Conservation (phyloP, 768 basidiomycete species). For the Lenzites betulinus region DNA sequence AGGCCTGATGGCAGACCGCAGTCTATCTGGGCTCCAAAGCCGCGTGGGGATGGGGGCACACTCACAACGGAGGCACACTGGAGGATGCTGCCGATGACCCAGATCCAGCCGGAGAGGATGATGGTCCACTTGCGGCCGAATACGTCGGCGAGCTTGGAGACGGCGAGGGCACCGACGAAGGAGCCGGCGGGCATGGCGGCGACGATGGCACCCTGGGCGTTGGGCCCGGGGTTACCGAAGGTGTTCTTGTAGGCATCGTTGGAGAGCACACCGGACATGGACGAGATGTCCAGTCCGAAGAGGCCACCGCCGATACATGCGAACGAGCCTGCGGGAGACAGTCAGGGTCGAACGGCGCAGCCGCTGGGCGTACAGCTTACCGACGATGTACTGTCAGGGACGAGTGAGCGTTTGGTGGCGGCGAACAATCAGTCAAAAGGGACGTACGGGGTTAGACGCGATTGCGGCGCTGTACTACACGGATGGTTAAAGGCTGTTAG, state of each 20-base stretch:
- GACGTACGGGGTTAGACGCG: constrained; percentile 58
- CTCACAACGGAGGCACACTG: constrained; percentile 59
- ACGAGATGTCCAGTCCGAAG: constrained; percentile 81
- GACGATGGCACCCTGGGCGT: constrained; percentile 72
- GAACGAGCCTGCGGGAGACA: constrained; percentile 49
- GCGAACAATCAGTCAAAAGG: background rate
- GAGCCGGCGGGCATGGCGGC: constrained; percentile 80
- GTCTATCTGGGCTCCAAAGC: constrained; percentile 3
- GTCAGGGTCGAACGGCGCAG: background rate
- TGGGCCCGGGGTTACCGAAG: constrained; percentile 46
- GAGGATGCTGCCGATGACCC: constrained; percentile 73
- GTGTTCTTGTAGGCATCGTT: constrained; percentile 37
- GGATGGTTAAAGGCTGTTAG: background rate
- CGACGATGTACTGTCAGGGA: constrained; percentile 64
- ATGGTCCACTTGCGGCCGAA: constrained; percentile 68
- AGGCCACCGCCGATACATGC: constrained; percentile 81
- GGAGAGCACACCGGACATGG: constrained; percentile 76
- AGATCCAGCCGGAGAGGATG: constrained; percentile 66
- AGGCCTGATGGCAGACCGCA: constrained; percentile 1
- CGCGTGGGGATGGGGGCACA: background rate
- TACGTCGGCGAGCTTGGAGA: constrained; percentile 62
- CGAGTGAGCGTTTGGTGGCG: background rate
- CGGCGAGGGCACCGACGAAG: constrained; percentile 63
- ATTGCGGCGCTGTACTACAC: constrained; percentile 55
- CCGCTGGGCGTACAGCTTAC: background rate